Conservation (phyloP, 1,139 yeast species). For the Pneumocystis oryctolagi region DNA sequence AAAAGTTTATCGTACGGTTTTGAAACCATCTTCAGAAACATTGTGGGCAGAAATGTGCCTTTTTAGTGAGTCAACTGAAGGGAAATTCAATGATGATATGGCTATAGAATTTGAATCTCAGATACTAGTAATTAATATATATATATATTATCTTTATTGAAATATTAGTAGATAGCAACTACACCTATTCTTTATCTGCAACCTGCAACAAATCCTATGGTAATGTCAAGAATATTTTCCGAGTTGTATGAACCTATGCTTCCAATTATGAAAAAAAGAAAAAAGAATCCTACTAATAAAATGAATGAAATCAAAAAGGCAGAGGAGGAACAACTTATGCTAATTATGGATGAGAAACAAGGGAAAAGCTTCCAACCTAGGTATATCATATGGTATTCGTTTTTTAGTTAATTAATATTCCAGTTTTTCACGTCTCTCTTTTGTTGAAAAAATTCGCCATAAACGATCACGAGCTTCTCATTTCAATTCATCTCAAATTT, state of each 20-base stretch:
- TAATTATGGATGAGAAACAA: conserved; percentile 11
- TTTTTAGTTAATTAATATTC: neutral
- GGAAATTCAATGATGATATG: conserved; percentile 9
- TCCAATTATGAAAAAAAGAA: conserved; percentile 7
- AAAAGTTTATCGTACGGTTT: conserved; percentile 9
- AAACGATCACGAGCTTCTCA: neutral
- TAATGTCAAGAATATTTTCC: conserved; percentile 4
- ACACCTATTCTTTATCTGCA: conserved; percentile 11
- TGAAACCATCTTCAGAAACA: conserved; percentile 13
- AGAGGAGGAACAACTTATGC: conserved; percentile 11
- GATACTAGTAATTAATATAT: conserved; percentile 1
- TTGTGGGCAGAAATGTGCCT: conserved; percentile 13
- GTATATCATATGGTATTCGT: neutral
- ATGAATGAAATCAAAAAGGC: conserved; percentile 9
- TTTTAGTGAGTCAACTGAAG: conserved; percentile 8
- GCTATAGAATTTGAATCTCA: conserved; percentile 11
- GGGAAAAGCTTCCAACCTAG: conserved; percentile 11
- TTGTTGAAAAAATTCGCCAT: conserved; percentile 11
- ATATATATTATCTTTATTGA: neutral
- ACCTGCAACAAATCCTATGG: conserved; percentile 10
- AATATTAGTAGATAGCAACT: conserved; percentile 8
- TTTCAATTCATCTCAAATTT: neutral
- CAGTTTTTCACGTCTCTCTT: conserved; percentile 12
- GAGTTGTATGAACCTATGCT: conserved; percentile 7
- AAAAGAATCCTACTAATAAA: conserved; percentile 5